phyloP scores from a whole-genome alignment of 192 early-diverging fungal species.

The Paraglomus occultum region DNA sequence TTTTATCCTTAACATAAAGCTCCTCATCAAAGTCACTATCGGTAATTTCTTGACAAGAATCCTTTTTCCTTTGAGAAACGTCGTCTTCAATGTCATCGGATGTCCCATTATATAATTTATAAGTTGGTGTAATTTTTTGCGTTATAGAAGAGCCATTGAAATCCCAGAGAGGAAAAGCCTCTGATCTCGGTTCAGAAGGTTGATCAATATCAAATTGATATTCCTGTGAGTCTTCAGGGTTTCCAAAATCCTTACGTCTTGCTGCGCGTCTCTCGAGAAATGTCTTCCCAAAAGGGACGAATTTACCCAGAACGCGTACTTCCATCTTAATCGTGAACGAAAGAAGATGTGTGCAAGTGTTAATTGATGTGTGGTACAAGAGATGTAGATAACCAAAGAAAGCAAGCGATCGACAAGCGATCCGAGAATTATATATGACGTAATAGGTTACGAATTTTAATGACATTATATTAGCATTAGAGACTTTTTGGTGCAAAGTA shows the following conservation, averaged over 20 bases:
- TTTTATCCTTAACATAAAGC: conserved; percentile 30
- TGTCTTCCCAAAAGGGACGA: conserved; percentile 19
- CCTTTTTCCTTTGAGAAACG: neutral
- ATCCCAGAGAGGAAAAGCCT: no score
- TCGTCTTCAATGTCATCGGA: neutral
- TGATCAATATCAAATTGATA: neutral
- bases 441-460: no score
- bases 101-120: neutral
- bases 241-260: neutral
- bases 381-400: no score
- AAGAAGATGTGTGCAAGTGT: no score
- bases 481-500: no score
- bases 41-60: no score
- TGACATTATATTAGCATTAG: no score
- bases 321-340: conserved; percentile 3
- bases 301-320: conserved; percentile 27
- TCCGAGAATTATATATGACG: no score
- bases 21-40: conserved; percentile 38
- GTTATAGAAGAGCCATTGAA: no score
- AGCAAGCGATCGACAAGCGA: no score
- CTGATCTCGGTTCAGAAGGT: neutral
- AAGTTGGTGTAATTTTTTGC: neutral
- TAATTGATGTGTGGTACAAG: no score
- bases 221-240: no score
- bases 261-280: neutral